Percentiles rank a stretch among this genome's conserved stretches.
Evolutionary conservation across 2,329 filamentous ascomycete genomes (phyloP).

Genomic region (Trichoderma sp.): DNA sequence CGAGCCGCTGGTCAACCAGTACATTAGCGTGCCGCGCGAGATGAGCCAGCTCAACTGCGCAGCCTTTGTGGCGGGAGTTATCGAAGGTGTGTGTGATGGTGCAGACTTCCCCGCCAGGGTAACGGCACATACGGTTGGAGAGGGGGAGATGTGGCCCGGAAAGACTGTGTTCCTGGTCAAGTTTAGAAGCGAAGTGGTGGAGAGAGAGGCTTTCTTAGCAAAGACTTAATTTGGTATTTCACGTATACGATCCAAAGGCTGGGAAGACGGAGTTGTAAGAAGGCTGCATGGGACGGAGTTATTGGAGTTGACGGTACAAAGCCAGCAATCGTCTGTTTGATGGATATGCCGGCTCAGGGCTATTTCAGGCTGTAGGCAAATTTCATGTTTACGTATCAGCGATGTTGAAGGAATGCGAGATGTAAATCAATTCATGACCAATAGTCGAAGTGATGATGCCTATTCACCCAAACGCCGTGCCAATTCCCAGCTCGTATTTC

Average conservation of each 20-base stretch:
- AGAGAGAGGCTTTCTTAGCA: constrained; percentile 80
- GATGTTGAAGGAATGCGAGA: background rate
- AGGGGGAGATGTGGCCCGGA: constrained; percentile 87
- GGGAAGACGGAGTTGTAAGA: constrained; percentile 8
- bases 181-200: constrained; percentile 86
- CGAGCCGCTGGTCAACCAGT: constrained; percentile 91
- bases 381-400: background rate
- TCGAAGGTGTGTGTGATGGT: constrained; percentile 94
- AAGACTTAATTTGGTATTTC: constrained; percentile 41
- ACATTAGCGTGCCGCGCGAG: constrained; percentile 88
- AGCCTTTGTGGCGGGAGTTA: constrained; percentile 88
- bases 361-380: background rate
- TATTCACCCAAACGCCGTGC: constrained; percentile 5
- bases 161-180: constrained; percentile 95
- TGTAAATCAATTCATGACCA: background rate
- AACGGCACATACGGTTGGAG: constrained; percentile 75
- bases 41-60: constrained; percentile 97
- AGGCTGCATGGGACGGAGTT: constrained; percentile 23
- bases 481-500: background rate
- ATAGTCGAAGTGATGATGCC: background rate
- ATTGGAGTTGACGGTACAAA: constrained; percentile 19
- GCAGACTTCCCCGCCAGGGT: constrained; percentile 86
- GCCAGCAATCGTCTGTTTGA: constrained; percentile 5
- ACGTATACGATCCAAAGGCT: background rate
- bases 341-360: background rate